Base-by-base conservation (phyloP, 164 flowering plant species). In the Vitis labrusca region DNA sequence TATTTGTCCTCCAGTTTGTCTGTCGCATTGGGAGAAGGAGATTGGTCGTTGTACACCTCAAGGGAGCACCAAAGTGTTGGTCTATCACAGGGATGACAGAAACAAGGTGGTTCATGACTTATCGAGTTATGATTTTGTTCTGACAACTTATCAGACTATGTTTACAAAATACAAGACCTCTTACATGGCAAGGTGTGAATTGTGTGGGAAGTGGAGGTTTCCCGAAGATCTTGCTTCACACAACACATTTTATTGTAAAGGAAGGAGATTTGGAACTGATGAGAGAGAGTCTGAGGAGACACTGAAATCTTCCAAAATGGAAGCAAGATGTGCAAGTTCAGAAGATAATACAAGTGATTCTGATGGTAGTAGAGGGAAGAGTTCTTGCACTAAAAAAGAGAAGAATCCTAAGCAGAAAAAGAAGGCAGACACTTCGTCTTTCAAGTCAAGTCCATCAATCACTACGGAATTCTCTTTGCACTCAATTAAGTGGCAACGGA, bases 1-100 rank as follows among this genome's bases (percentile, higher is more conserved):
- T 12, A 78, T 93, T 44, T 96, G 99, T 62, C 99, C 99, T 15
- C 75, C 85, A 57, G 92, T 86, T 64, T 97, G 98, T 71, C 89
- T 92, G 57, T 79, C 69, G 27, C 98, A 93, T 78, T 96, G 98
- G 99, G 83, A 69, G 30, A 75, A 75, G 72, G 98, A 96, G 80
- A 86, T 96, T 70, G 76, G 79, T 15, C 79, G 86, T 59, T 93
- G 79, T 73, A 96, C 99, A 2, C 29, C 72, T 6, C 70, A 79
- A 72, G 94, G 94, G 59, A 92, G 94, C 71, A 84, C 85, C 37
- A 93, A 74, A 71, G 93, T 88, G 50, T 74, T 96, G 62, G 84
- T 91, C 37, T 92, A 91, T 73, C 97, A 96, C 82, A 97, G 97
- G 9, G 70, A 91, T 23, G 86, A 82, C 23, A 81, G 98, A 78